Base-by-base conservation (phyloP, 1,139 yeast species). In the Candida labiduridarum region DNA sequence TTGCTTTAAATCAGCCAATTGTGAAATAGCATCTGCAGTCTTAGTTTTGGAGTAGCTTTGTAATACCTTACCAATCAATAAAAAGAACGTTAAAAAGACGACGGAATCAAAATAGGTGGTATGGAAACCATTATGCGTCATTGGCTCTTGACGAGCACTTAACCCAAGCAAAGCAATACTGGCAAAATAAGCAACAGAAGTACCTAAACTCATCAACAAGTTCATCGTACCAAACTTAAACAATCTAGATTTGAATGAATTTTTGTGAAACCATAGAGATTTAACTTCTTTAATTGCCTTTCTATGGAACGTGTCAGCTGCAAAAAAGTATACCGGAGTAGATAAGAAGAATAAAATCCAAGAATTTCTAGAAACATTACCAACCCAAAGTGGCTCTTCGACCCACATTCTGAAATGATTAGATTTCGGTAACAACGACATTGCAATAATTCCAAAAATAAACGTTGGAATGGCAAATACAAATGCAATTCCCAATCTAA, bases 211-310 rank as follows among this genome's bases (percentile, higher is more conserved):
- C 85, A 87, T 84, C 56, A 86, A 74, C 57, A 86, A 65, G 62
- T 81, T 87, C 95, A 87, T 87, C 1, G 91, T 85, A 0, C 95
- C 95, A 66, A 87, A 87, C 58, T 78, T 79, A 59, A 87, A 78
- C 6, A 87, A 55, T 45, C 91, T 69, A 53, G 82, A 74, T 34
- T 64, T 72, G 76, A 84, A 83, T 1, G 85, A 69, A 46, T 81
- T 83, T 44, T 79, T 80, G 44, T 74, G 73, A 27, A 72, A 63
- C 89, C 89, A 85, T 41, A 87, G 64, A 3, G 82, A 73, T 51
- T 70, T 64, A 4, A 87, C 55, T 60, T 87, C 94, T 50, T 76
- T 76, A 30, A 83, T 31, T 0, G 94, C 89, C 59, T 85, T 87
- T 8, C 72, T 59, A 59, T 87, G 95, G 66, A 87, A 87, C 1